Base-by-base conservation (phyloP, 2,329 filamentous ascomycete species). In the Colletotrichum godetiae region DNA sequence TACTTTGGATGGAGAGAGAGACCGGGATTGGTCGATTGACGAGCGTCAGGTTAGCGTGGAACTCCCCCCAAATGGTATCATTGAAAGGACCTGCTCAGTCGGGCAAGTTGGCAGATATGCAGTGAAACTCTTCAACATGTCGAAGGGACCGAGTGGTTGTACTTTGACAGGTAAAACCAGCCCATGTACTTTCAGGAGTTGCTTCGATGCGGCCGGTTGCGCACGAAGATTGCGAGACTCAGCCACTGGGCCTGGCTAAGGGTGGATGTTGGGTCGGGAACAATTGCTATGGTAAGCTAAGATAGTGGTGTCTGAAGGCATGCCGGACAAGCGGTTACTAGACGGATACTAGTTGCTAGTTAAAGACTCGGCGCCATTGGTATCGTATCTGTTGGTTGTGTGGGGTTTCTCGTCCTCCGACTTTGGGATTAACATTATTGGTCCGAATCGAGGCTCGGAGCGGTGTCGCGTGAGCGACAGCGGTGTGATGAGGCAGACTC, bases 401-500 rank as follows among this genome's bases (percentile, higher is more conserved):
- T 63, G 65, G 66, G 58, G 66, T 55, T 53, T n/a, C 19, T 33
- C 46, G 42, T n/a, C 42, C 60, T 33, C 46, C 53, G 22, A 63
- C 46, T 19, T 46, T 53, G 60, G 29, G 24, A 61, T 49, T 63
- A n/a, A 27, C 46, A 68, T 31, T 15, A 37, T 52, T 68, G 58
- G 64, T 29, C 49, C 57, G 12, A 55, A 42, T 27, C 29, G 22
- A 53, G 42, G 52, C 27, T 52, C 19, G 55, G 67, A 65, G 57
- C 67, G 56, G 60, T 65, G 70, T 69, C 70, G 67, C 60, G 70
- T 70, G 67, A 70, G 70, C 70, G 60, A 67, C 70, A 65, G 70
- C 35, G 67, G 60, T 61, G 60, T 70, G 46, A 27, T 56, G 66
- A 72, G 65, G 27, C 42, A 60, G 42, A 56, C 68, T 49, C n/a